A percentile compares a stretch with the other conserved stretches of the same genome.
These are phyloP conservation scores for Periglandula ipomoeae DNA, from an alignment of 2,329 filamentous ascomycete genomes.

Conservation along the genomic window DNA sequence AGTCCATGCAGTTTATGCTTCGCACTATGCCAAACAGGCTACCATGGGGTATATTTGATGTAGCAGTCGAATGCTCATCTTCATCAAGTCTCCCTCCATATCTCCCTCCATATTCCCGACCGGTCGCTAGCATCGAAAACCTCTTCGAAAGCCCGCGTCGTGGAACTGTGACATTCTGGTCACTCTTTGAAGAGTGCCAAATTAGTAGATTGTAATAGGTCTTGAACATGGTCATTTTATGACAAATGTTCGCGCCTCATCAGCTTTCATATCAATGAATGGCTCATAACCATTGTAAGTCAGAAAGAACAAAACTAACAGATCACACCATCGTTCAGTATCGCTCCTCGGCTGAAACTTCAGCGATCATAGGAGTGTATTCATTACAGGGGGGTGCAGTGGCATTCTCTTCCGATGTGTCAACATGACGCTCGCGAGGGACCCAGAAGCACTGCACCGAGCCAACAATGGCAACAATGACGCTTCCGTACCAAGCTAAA, in stretches of 20 bases:
- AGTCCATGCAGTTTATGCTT: constrained; percentile 3
- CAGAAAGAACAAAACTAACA: not conserved
- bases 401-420: constrained; percentile 21
- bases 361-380: constrained; percentile 16
- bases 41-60: constrained; percentile 4
- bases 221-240: constrained; percentile 1
- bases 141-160: constrained; percentile 6
- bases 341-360: constrained; percentile 21
- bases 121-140: constrained; percentile 1
- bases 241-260: not conserved
- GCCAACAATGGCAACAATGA: constrained; percentile 45
- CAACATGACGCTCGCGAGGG: constrained; percentile 21
- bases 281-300: not conserved
- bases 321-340: not conserved
- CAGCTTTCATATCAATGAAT: not conserved
- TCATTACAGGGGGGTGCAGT: constrained; percentile 8
- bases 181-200: constrained; percentile 9
- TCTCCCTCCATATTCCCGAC: constrained; percentile 4
- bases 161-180: constrained; percentile 12
- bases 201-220: constrained; percentile 6
- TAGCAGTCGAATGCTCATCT: not conserved
- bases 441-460: constrained; percentile 53
- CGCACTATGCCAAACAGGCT: not conserved
- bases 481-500: constrained; percentile 55
- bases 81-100: not conserved